Evolutionary conservation across 257 asterid genomes (phyloP), one percentile per base, ranked within the genome.

Genomic region (Ehretia macrophylla): DNA sequence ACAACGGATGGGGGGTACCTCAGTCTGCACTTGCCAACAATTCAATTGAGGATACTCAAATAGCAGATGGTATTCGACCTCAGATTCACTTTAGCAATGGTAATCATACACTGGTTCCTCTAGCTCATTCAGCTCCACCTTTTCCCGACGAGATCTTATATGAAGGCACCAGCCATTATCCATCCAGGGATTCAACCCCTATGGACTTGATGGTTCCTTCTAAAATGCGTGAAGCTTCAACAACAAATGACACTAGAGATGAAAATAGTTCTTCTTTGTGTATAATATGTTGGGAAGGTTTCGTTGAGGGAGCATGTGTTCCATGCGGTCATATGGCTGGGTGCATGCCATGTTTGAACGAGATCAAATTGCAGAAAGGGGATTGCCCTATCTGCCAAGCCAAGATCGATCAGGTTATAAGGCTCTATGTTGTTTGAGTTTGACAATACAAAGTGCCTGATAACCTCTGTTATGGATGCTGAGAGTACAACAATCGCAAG

Each of bases 261-360:
- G 21, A 32, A 47, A 60, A 50, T 1, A 35, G 48, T 22, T 44
- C 64, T 57, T 14, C 70, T n/a, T 18, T 55, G 58, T 65, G 64
- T 21, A 48, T 57, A 56, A 57, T 57, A 32, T 65, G 70, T 14
- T 65, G 70, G 70, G 70, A 65, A 48, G 21, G 32, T 47, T 52
- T 58, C 0, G 64, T 65, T n/a, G 64, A 65, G 53, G 70, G 64
- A 56, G 70, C 58, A 1, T 65, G 70, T 56, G 70, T 65, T 55
- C 70, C 64, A 16, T 65, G 64, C 11, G 59, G 64, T 65, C 70
- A 65, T 17, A 65, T 65, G 70, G 27, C 17, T 57, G 70, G 70
- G 32, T 65, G 70, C 58, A 56, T 57, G 59, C 22, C 60, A 53
- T 65, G 70, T 37, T 65, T 57, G 58, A 46, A 19, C 58, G 51